Percentiles rank a stretch among this genome's conserved stretches.
phyloP scores from a whole-genome alignment of 1,284 basidiomycete genomes.

The Stygiomarasmius scandens region DNA sequence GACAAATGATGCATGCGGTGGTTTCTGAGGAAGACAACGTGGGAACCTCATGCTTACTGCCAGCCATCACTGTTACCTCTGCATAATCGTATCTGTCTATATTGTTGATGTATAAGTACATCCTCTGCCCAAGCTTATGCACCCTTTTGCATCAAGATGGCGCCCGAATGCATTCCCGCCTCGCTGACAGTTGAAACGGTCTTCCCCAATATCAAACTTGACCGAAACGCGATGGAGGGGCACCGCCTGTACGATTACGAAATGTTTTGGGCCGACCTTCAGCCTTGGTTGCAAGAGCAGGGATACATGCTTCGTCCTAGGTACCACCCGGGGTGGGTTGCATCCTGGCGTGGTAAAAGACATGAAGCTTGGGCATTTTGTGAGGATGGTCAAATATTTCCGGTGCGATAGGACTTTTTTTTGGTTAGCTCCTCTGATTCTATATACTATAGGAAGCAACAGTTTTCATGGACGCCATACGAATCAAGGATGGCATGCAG shows the following conservation, averaged over 20 bases:
- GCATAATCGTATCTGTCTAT: neutral
- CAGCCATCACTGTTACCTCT: too few relatives aligned
- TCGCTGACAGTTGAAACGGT: neutral
- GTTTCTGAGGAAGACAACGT: neutral
- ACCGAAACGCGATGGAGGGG: neutral
- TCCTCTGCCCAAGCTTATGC: neutral
- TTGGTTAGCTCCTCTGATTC: neutral
- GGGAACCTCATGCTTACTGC: neutral
- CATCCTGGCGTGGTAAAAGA: slow-evolving; percentile 32
- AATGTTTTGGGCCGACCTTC: slow-evolving; percentile 32
- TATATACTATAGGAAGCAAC: neutral
- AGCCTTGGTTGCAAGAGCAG: slow-evolving; percentile 26
- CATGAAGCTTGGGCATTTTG: neutral
- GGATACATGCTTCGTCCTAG: slow-evolving; percentile 40
- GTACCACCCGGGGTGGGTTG: slow-evolving; percentile 37
- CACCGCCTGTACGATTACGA: slow-evolving; percentile 10
- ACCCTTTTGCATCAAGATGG: neutral
- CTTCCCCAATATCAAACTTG: neutral
- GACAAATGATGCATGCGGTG: neutral
- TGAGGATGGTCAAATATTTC: slow-evolving; percentile 9
- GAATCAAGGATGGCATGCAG: slow-evolving; percentile 2
- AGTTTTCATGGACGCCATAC: slow-evolving; percentile 8
- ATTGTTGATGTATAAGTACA: neutral
- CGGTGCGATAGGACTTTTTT: neutral
- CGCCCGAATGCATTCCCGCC: neutral